phyloP scores from a whole-genome alignment of 2,329 filamentous ascomycete genomes.

The Penicillium frequentans region DNA sequence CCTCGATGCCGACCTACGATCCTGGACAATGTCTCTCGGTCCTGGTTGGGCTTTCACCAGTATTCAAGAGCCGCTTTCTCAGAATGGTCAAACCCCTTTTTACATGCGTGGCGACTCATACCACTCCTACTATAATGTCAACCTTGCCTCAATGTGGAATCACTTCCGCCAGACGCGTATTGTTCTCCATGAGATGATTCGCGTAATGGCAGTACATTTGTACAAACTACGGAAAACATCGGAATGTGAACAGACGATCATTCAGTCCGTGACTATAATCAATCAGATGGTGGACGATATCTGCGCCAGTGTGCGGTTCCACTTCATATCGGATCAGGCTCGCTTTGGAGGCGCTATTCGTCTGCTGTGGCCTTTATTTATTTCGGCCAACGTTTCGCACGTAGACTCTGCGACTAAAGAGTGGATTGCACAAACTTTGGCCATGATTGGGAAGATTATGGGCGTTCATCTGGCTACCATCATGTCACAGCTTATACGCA shows the following conservation, averaged over 20 bases:
- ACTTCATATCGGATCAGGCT: conserved; percentile 8
- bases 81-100: neutral
- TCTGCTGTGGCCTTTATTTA: conserved; percentile 19
- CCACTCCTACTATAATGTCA: conserved; percentile 20
- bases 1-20: conserved; percentile 11
- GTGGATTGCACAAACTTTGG: neutral
- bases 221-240: neutral
- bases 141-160: conserved; percentile 22
- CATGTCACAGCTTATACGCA: neutral
- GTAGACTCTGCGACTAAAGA: neutral
- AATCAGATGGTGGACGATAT: conserved; percentile 16
- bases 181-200: conserved; percentile 13
- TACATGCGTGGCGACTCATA: conserved; percentile 14
- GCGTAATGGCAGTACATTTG: neutral
- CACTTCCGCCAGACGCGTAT: conserved; percentile 24
- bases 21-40: conserved; percentile 14
- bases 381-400: conserved; percentile 6
- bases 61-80: neutral
- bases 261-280: neutral
- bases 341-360: conserved; percentile 10
- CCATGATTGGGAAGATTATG: neutral
- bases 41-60: conserved; percentile 12
- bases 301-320: conserved; percentile 19
- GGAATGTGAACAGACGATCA: conserved; percentile 1
- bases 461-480: neutral